Base-by-base conservation (phyloP, 2,329 filamentous ascomycete species). In the Scolecobasidium constrictum region DNA sequence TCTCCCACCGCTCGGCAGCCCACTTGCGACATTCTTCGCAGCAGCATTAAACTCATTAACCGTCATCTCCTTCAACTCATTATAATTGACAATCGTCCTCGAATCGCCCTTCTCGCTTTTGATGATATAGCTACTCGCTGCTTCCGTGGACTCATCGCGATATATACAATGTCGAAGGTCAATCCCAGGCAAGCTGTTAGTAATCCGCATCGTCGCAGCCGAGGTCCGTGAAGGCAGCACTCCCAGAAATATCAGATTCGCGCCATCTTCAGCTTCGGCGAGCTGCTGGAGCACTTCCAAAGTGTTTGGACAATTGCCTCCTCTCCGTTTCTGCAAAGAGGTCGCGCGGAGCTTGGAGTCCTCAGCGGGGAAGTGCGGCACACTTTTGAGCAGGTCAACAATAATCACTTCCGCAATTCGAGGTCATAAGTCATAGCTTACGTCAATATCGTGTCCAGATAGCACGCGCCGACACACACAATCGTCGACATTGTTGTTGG, bases 241-340 rank as follows among this genome's bases (percentile, higher is more conserved):
- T 5, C 63, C 48, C 16, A 67, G 50, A 3, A 73, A 57, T 31
- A 60, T 55, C 7, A 72, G 46, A 2, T 52, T 46, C 18, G 52
- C 23, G 5, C n/a, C 17, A 33, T 16, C 38, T 35, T 13, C 36
- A 19, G 12, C 43, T 33, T 19, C 42, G 11, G 77, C 52, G 15
- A 84, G 68, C 56, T 86, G 79, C 47, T 76, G 69, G 19, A 87
- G 63, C 6, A 87, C 81, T 55, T 86, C 72, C 23, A 86, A 70
- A 3, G 75, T 74, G 56, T 87, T 87, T 18, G 78, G 73, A 48
- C 78, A 78, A 57, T 87, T 88, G 22, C 83, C 83, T 41, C 83
- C 83, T 19, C 81, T 73, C 21, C 82, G 74, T 35, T 71, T 69
- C 26, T 65, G 61, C 43, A 82, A 56, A 18, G 55, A 66, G 2